Conservation (phyloP, 805 yeast species). For the Cyberlindnera bimundalis region DNA sequence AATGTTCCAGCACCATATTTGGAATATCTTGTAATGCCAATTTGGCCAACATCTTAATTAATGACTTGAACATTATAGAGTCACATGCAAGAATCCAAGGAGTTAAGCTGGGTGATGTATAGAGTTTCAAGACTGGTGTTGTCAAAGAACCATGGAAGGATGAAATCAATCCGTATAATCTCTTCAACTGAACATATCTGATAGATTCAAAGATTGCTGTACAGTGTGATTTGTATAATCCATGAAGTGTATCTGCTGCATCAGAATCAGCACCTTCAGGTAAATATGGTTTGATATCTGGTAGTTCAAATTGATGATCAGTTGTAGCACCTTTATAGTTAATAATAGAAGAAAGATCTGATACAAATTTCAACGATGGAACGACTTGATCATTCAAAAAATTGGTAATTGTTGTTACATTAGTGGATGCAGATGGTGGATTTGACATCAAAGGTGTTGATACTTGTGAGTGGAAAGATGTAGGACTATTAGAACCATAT, state of each 20-base stretch:
- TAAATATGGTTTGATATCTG: slow-evolving; percentile 29
- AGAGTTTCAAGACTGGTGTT: slow-evolving; percentile 57
- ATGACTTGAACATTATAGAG: slow-evolving; percentile 49
- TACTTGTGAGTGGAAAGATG: slow-evolving; percentile 25
- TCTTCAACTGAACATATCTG: slow-evolving; percentile 63
- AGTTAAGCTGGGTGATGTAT: slow-evolving; percentile 43
- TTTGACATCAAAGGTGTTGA: slow-evolving; percentile 24
- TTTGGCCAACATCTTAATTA: slow-evolving; percentile 59
- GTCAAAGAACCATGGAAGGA: slow-evolving; percentile 57
- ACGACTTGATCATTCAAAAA: slow-evolving; percentile 20
- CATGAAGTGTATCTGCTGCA: slow-evolving; percentile 57
- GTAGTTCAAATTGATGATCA: slow-evolving; percentile 34
- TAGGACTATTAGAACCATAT: slow-evolving; percentile 28
- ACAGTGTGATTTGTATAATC: slow-evolving; percentile 63
- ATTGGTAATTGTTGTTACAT: slow-evolving; percentile 10
- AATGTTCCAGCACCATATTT: slow-evolving; percentile 46
- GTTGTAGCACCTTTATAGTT: slow-evolving; percentile 13
- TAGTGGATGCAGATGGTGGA: slow-evolving; percentile 10
- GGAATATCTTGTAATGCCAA: slow-evolving; percentile 59
- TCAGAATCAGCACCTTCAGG: slow-evolving; percentile 22
- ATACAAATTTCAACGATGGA: slow-evolving; percentile 21
- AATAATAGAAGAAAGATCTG: slow-evolving; percentile 19
- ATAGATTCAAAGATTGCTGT: slow-evolving; percentile 60
- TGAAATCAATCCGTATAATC: slow-evolving; percentile 49
- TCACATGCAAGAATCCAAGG: slow-evolving; percentile 74